Percentiles rank a stretch among this genome's conserved stretches.
phyloP scores from a whole-genome alignment of 179 eudicot genomes.

The Nepenthes alata region DNA sequence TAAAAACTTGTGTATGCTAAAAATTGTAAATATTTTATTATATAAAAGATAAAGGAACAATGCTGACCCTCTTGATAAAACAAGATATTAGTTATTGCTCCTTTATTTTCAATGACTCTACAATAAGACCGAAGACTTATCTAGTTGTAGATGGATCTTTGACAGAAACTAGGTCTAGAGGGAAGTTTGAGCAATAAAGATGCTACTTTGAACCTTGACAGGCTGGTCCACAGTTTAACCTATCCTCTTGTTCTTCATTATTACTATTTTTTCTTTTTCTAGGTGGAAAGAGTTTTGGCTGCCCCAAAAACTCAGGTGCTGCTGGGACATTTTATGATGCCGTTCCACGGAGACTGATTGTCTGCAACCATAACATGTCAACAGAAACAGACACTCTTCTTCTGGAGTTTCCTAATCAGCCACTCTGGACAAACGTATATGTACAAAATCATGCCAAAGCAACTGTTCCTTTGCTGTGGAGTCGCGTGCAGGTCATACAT shows the following conservation, averaged over 20 bases:
- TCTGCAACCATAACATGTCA: slow-evolving; percentile 59
- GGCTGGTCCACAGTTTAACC: too few relatives aligned
- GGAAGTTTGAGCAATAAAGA: too few relatives aligned
- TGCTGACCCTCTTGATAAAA: too few relatives aligned
- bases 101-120: too few relatives aligned
- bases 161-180: too few relatives aligned
- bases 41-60: too few relatives aligned
- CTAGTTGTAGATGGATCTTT: too few relatives aligned
- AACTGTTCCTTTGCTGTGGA: slow-evolving; percentile 80
- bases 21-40: too few relatives aligned
- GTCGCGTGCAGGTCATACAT: slow-evolving; percentile 78
- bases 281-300: slow-evolving; percentile 90
- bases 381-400: slow-evolving; percentile 79
- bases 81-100: too few relatives aligned
- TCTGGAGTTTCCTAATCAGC: slow-evolving; percentile 73
- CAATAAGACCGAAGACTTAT: too few relatives aligned
- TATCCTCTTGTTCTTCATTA: not conserved
- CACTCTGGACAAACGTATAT: slow-evolving; percentile 72
- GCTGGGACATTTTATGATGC: slow-evolving; percentile 89
- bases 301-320: slow-evolving; percentile 74
- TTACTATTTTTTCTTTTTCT: slow-evolving; percentile 1
- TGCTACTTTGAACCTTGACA: too few relatives aligned
- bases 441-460: slow-evolving; percentile 62
- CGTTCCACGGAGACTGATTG: slow-evolving; percentile 56
- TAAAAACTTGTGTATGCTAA: too few relatives aligned